Percentiles rank a stretch among this genome's conserved stretches.
Evolutionary conservation across 495 filamentous ascomycete species (phyloP).

Genomic region (Aspergillus diversus): DNA sequence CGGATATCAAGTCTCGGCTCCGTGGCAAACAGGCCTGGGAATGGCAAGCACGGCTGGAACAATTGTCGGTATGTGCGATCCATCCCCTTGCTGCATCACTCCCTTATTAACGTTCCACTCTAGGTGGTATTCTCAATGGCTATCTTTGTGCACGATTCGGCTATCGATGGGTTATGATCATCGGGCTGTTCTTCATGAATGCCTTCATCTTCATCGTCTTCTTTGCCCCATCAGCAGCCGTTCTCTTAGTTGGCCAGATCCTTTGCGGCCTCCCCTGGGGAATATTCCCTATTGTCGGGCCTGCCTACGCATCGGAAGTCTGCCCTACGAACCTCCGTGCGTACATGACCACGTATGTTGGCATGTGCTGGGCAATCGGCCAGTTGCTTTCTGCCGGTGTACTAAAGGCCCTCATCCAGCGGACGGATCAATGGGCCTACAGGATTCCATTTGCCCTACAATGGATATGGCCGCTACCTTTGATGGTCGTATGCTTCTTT

Average conservation of each 20-base stretch:
- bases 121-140: background rate
- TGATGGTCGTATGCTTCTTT: slow-evolving; percentile 40
- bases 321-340: background rate
- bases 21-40: background rate
- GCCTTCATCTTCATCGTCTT: background rate
- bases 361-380: background rate
- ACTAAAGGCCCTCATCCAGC: background rate
- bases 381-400: background rate
- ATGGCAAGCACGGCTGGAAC: background rate
- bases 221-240: background rate
- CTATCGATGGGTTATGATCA: background rate
- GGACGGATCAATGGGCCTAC: background rate
- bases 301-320: background rate
- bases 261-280: background rate
- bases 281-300: background rate
- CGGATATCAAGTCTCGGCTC: background rate
- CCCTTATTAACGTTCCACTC: too few species aligned
- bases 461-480: slow-evolving; percentile 41
- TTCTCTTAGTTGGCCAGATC: background rate
- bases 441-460: slow-evolving; percentile 4
- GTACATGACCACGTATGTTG: background rate
- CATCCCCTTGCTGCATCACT: too few species aligned
- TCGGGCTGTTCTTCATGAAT: background rate
- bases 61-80: background rate
- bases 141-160: background rate